Base-by-base conservation (phyloP, 805 yeast genomes). In the Wickerhamomyces bovis region DNA sequence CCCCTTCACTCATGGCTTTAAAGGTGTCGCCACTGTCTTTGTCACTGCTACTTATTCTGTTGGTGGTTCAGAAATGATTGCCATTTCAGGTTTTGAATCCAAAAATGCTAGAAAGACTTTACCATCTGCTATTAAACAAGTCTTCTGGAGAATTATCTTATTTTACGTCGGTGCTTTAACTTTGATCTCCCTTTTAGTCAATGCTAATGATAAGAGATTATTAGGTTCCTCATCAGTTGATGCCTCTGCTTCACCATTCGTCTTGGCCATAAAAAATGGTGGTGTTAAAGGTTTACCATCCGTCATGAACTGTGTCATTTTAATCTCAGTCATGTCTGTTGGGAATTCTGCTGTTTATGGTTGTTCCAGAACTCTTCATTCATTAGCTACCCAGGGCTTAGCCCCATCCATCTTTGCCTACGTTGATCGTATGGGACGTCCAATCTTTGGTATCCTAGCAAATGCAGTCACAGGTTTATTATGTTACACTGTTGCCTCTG, bases 281-380 rank as follows among this genome's bases (percentile, higher is more conserved):
- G 66, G 65, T 35, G 60, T 68, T 45, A 60, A 59, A 26, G 64
- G 62, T 35, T 56, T 70, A 21, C 73, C 74, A 18, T 62, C 69
- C 1, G 61, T 69, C 9, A 69, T 70, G 72, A 70, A 70, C 44
- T 63, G 60, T 28, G 72, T 70, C 9, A 70, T 71, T 41, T 53
- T 71, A 42, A 53, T 69, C 38, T 66, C 75, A 6, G 69, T 71
- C 25, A 55, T 70, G 46, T 68, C 72, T 19, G 72, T 70, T 36
- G 82, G 81, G 20, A 77, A 77, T 43, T 72, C 81, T 6, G 75
- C 80, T 0, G 78, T 77, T n/a, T 78, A 72, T 57, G 83, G 80
- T 10, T 70, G 78, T 25, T 75, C 81, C 7, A 69, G 82, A 65
- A 74, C 78, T 23, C 58, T 76, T 44, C 72, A 73, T 28, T 69